phyloP scores from a whole-genome alignment of 495 filamentous ascomycete species.

The Pseudomonodictys pantanalensis region DNA sequence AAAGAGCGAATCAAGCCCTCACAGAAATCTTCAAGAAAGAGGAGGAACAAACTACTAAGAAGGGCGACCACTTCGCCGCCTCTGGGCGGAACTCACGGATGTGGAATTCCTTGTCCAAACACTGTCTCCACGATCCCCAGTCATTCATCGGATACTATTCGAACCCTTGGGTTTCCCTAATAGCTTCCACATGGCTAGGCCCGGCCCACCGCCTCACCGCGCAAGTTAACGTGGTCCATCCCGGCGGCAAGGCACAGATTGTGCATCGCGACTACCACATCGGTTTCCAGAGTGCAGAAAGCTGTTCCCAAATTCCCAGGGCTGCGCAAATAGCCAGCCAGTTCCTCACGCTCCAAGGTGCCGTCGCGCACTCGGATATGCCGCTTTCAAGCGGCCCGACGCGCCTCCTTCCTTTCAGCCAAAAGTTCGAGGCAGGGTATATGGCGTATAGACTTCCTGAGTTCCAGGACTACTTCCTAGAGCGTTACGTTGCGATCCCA shows the following conservation, averaged over 20 bases:
- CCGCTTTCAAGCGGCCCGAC: slow-evolving; percentile 53
- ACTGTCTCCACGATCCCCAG: slow-evolving; percentile 45
- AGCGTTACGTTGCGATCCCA: slow-evolving; percentile 48
- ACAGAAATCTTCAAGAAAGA: slow-evolving; percentile 48
- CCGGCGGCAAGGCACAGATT: slow-evolving; percentile 51
- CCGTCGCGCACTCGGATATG: slow-evolving; percentile 57
- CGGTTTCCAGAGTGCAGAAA: slow-evolving; percentile 48
- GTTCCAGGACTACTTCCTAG: slow-evolving; percentile 50
- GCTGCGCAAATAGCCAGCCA: slow-evolving; percentile 47
- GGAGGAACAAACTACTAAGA: slow-evolving; percentile 20
- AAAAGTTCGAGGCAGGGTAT: slow-evolving; percentile 52
- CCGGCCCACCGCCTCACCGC: slow-evolving; percentile 53
- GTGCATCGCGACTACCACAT: slow-evolving; percentile 59
- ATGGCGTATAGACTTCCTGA: slow-evolving; percentile 49
- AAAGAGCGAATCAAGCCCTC: slow-evolving; percentile 46
- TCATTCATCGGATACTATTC: slow-evolving; percentile 54
- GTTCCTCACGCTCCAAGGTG: slow-evolving; percentile 56
- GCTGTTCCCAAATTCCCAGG: slow-evolving; percentile 43
- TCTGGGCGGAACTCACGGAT: slow-evolving; percentile 52
- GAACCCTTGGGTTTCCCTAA: slow-evolving; percentile 51
- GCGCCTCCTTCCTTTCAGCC: slow-evolving; percentile 53
- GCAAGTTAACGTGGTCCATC: slow-evolving; percentile 57
- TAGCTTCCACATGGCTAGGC: slow-evolving; percentile 52
- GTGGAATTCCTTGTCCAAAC: slow-evolving; percentile 60
- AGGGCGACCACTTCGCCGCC: slow-evolving; percentile 56